Conservation (phyloP, 257 asterid genomes). For the Cruciata laevipes region DNA sequence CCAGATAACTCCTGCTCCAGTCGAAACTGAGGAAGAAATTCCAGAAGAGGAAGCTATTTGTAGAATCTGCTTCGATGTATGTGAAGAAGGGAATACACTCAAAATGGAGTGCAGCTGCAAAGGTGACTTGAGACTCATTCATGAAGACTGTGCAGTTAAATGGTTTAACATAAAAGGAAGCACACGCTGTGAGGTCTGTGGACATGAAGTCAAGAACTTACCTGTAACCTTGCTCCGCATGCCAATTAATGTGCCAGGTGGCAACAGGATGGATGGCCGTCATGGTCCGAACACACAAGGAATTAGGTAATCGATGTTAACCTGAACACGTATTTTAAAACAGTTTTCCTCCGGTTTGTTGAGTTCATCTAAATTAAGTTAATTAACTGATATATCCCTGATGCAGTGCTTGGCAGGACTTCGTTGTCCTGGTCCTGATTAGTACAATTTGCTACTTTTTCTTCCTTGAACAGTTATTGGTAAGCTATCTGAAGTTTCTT, state of each 20-base stretch:
- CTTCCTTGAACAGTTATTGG: conserved; percentile 92
- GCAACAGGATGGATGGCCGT: conserved; percentile 28
- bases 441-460: conserved; percentile 94
- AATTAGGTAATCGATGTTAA: conserved; percentile 30
- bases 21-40: conserved; percentile 70
- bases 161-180: conserved; percentile 75
- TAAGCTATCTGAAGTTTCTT: conserved; percentile 27
- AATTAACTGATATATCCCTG: conserved; percentile 13
- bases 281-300: conserved; percentile 24
- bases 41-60: conserved; percentile 98
- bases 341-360: not conserved
- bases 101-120: conserved; percentile 92
- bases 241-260: conserved; percentile 31
- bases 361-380: conserved; percentile 14
- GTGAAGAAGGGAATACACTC: conserved; percentile 69
- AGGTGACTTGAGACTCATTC: conserved; percentile 76
- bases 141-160: conserved; percentile 77
- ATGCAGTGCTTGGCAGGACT: conserved; percentile 92
- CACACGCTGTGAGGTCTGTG: conserved; percentile 69
- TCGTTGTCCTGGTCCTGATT: conserved; percentile 87
- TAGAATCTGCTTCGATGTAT: conserved; percentile 78
- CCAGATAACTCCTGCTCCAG: conserved; percentile 54
- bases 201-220: conserved; percentile 69
- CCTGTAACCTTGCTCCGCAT: conserved; percentile 83
- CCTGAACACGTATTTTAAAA: no score